These are phyloP conservation scores for Wickerhamomyces strasburgensis DNA, from an alignment of 805 yeast genomes.

Conservation along the genomic window DNA sequence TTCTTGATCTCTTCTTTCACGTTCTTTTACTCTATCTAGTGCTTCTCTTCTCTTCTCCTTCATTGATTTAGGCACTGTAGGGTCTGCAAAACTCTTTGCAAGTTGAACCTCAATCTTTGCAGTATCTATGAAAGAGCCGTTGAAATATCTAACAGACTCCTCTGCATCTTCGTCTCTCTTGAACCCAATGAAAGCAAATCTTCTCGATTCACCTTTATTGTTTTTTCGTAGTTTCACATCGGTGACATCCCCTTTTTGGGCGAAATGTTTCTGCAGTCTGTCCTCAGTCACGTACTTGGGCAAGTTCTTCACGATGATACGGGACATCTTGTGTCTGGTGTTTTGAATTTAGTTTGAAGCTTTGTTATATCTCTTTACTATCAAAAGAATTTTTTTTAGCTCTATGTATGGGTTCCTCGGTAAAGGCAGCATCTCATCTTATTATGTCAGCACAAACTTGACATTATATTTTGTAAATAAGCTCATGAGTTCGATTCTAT, in stretches of 20 bases:
- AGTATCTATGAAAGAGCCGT: constrained; percentile 79
- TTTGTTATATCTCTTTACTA: neutral
- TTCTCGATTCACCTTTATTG: constrained; percentile 78
- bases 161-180: constrained; percentile 70
- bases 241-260: constrained; percentile 58
- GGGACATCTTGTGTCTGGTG: constrained; percentile 47
- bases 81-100: constrained; percentile 86
- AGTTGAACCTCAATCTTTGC: constrained; percentile 69
- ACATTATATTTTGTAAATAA: too few species aligned
- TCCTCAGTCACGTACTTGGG: constrained; percentile 77
- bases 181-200: constrained; percentile 92
- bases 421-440: neutral
- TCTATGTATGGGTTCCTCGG: too few species aligned
- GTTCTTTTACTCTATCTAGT: constrained; percentile 37
- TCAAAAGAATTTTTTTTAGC: neutral
- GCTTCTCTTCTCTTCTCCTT: constrained; percentile 51
- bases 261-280: constrained; percentile 62
- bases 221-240: constrained; percentile 84
- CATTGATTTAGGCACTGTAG: constrained; percentile 63
- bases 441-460: neutral
- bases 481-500: too few species aligned
- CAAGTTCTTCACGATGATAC: constrained; percentile 86
- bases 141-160: constrained; percentile 68
- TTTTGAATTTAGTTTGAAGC: neutral
- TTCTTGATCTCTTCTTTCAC: constrained; percentile 44